Conservation (phyloP, 2,329 filamentous ascomycete genomes). For the Didymella keratinophila region DNA sequence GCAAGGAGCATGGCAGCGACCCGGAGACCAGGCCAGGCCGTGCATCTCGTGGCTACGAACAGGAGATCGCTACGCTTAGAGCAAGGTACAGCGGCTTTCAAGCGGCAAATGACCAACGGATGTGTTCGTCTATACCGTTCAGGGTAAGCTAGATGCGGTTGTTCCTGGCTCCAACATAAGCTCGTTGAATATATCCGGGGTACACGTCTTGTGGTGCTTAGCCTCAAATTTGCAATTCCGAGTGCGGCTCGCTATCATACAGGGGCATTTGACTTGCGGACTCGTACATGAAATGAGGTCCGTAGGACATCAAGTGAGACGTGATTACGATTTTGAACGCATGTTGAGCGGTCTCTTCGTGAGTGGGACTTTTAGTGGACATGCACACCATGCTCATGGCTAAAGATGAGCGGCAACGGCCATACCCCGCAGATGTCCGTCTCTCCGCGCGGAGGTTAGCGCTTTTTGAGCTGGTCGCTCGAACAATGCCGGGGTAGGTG, state of each 20-base stretch:
- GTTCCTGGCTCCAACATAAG: background rate
- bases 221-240: background rate
- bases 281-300: too few relatives aligned
- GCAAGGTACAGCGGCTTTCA: constrained; percentile 22
- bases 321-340: background rate
- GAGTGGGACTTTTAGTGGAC: background rate
- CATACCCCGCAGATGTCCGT: constrained; percentile 17
- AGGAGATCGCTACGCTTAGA: constrained; percentile 30
- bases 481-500: background rate
- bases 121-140: background rate
- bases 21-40: constrained; percentile 24
- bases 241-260: too few relatives aligned
- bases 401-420: background rate
- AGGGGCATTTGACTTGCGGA: too few relatives aligned
- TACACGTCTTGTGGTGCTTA: background rate
- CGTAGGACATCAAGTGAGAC: too few relatives aligned
- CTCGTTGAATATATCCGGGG: background rate
- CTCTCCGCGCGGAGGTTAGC: constrained; percentile 17
- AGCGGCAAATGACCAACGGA: background rate
- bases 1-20: constrained; percentile 1
- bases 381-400: background rate
- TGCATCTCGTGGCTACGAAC: constrained; percentile 8
- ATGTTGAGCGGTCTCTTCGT: background rate
- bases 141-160: background rate
- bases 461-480: background rate